Conservation (phyloP, 2,329 filamentous ascomycete species). For the Fonsecaea nubica region DNA sequence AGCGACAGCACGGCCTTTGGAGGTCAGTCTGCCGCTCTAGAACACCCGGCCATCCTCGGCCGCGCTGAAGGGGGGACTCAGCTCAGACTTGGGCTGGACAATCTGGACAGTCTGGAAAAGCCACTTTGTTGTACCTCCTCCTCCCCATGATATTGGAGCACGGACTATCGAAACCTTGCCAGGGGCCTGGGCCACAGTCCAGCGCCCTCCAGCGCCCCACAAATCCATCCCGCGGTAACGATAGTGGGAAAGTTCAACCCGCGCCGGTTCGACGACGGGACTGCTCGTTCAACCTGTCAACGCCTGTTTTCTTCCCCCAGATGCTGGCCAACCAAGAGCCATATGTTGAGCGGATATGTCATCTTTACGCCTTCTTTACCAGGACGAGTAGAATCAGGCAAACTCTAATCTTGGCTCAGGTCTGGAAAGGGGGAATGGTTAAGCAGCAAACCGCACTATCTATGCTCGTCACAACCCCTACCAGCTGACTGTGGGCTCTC, state of each 20-base stretch:
- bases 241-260: background rate
- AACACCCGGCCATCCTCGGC: background rate
- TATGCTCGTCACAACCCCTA: background rate
- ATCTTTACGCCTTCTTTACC: background rate
- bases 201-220: background rate
- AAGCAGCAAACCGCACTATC: background rate
- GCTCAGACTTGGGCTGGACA: background rate
- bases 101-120: background rate
- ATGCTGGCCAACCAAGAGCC: background rate
- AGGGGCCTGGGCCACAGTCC: background rate
- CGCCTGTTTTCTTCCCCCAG: background rate
- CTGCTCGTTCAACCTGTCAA: background rate
- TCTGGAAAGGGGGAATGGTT: background rate
- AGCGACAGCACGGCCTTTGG: background rate
- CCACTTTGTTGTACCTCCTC: background rate
- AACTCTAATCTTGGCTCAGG: slow-evolving; percentile 5
- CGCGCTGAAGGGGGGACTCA: background rate
- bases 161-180: slow-evolving; percentile 4
- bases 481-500: background rate
- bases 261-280: slow-evolving; percentile 1
- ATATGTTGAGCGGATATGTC: background rate
- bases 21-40: no score
- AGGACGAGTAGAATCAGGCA: background rate
- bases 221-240: background rate
- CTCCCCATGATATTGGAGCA: background rate